Percentiles rank a stretch among this genome's conserved stretches.
These are phyloP conservation scores for Lactifluus piperatus DNA, from an alignment of 768 basidiomycete genomes.

Conservation along the genomic window DNA sequence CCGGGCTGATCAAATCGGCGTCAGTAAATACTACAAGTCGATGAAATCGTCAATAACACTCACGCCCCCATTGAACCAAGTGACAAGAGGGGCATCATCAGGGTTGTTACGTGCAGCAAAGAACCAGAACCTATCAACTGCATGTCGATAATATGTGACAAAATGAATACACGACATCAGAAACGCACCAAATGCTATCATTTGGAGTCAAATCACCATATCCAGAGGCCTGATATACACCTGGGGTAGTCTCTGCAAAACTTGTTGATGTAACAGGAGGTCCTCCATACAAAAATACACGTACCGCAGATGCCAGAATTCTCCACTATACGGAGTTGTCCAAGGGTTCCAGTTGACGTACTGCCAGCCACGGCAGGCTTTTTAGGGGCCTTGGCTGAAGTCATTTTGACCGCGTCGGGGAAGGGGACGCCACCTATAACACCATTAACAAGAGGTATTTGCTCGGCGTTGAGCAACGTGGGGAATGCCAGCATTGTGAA, in stretches of 20 bases:
- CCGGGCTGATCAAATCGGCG: conserved; percentile 26
- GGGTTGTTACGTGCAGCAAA: conserved; percentile 57
- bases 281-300: background rate
- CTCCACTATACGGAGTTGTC: conserved; percentile 45
- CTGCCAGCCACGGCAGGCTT: background rate
- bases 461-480: conserved; percentile 25
- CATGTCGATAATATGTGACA: background rate
- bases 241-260: conserved; percentile 42
- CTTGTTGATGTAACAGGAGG: background rate
- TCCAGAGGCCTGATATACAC: conserved; percentile 54
- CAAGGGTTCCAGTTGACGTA: conserved; percentile 28
- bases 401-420: background rate
- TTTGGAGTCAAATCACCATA: conserved; percentile 50
- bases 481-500: conserved; percentile 19
- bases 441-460: conserved; percentile 43
- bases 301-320: conserved; percentile 56
- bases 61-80: conserved; percentile 57
- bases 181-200: conserved; percentile 47
- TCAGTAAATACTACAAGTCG: background rate
- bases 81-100: conserved; percentile 49
- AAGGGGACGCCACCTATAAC: conserved; percentile 38
- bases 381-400: background rate
- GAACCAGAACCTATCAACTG: conserved; percentile 51
- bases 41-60: conserved; percentile 5
- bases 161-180: background rate